Base-by-base conservation (phyloP, 2,329 filamentous ascomycete species). In the Sporothrix humicola region DNA sequence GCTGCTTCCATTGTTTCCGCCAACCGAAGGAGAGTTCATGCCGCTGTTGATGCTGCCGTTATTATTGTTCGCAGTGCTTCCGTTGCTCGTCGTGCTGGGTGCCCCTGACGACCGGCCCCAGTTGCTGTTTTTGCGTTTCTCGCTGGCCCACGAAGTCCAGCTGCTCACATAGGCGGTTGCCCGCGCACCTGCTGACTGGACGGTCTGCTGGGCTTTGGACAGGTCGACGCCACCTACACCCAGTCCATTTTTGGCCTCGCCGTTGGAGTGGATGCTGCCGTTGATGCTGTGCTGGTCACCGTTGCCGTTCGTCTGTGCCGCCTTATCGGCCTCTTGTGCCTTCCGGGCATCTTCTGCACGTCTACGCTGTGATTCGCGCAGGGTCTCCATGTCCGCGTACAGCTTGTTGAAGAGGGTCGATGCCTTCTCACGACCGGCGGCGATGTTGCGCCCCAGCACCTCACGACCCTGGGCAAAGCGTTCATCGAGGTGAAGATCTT, bases 401-500 rank as follows among this genome's bases (percentile, higher is more conserved):
- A 98, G 86, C 79, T 90, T 94, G 81, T 92, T 97, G 81, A 98
- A 93, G 52, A 96, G 91, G 4, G 90, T 92, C 23, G 92, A 94
- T 0, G 97, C 93, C 83, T 95, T 97, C 78, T 96, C 94, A 72
- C 92, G 91, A 0, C 96, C 95, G 0, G 92, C 93, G 3, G 93
- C 92, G n/a, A 98, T 81, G 78, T 97, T 95, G 74, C 95, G 91
- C n/a, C 93, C 94, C 2, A 98, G 86, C 0, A 91, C 92, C 81
- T 98, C 96, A 72, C 91, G 89, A 9, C 94, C 93, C 74, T 93
- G 91, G 0, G 93, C 91, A 74, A 98, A 90, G 9, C 93, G 90
- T 80, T 98, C 96, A 80, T 99, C 96, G 1, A 98, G 87, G 80
- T 98, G 95, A 68, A 98, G 87, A 75, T 98, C 95, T 77, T 95